phyloP scores from a whole-genome alignment of 2,329 filamentous ascomycete genomes.

The Neonectria hederae region DNA sequence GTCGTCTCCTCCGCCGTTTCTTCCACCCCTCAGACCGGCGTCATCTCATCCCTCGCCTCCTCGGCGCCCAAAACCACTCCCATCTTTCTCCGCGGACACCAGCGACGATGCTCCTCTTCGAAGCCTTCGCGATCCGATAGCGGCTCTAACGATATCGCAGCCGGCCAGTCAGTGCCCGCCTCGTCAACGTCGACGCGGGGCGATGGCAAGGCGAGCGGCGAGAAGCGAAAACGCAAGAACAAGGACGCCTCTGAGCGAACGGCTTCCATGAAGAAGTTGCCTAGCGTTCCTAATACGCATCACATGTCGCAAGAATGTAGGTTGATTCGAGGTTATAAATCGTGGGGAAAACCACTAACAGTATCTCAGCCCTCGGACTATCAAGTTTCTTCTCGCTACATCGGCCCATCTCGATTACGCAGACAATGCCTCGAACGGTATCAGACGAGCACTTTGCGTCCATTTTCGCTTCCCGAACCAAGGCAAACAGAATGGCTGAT shows the following conservation, averaged over 20 bases:
- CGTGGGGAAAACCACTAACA: slow-evolving; percentile 27
- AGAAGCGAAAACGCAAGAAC: slow-evolving; percentile 68
- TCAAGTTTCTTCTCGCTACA: slow-evolving; percentile 97
- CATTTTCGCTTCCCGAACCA: slow-evolving; percentile 75
- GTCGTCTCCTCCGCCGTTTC: slow-evolving; percentile 59
- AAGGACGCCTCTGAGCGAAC: slow-evolving; percentile 60
- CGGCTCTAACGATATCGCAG: slow-evolving; percentile 61
- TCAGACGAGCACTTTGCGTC: slow-evolving; percentile 80
- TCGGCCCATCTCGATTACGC: slow-evolving; percentile 89
- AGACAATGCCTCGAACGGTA: slow-evolving; percentile 78
- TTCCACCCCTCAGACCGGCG: slow-evolving; percentile 55
- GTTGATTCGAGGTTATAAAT: slow-evolving; percentile 32
- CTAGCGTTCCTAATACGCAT: slow-evolving; percentile 78
- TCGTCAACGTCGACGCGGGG: slow-evolving; percentile 53
- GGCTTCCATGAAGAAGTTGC: slow-evolving; percentile 66
- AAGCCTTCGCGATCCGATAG: slow-evolving; percentile 71
- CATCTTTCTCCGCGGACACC: slow-evolving; percentile 54
- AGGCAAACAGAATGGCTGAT: slow-evolving; percentile 62
- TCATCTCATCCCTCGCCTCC: slow-evolving; percentile 55
- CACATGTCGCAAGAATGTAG: slow-evolving; percentile 75
- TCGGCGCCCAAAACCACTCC: slow-evolving; percentile 52
- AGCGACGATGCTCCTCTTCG: slow-evolving; percentile 68
- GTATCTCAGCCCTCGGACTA: slow-evolving; percentile 76
- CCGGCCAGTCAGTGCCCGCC: slow-evolving; percentile 60
- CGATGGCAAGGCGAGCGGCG: slow-evolving; percentile 55